These are phyloP conservation scores for Penicillium sp. DNA, from an alignment of 2,329 filamentous ascomycete species.

Conservation along the genomic window DNA sequence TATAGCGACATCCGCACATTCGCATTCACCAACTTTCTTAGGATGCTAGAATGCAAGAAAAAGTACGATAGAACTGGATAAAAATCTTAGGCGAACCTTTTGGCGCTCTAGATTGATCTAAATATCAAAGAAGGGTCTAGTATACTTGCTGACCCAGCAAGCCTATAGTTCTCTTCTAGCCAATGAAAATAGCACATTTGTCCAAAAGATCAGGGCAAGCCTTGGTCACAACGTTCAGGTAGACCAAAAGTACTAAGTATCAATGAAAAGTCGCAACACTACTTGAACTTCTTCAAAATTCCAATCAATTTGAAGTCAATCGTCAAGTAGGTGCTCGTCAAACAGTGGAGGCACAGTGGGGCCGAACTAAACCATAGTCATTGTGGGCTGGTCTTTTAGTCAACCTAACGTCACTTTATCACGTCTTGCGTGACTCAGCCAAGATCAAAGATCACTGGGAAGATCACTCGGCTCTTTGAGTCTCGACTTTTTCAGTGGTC, in stretches of 20 bases:
- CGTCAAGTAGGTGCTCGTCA: not conserved
- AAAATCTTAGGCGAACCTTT: not conserved
- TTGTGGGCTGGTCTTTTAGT: not conserved
- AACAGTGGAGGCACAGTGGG: conserved; percentile 9
- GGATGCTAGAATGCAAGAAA: not conserved
- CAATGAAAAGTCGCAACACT: not conserved
- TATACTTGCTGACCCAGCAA: not conserved
- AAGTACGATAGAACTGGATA: not conserved
- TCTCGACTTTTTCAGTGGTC: not conserved
- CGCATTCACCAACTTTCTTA: not conserved
- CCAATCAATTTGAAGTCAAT: not conserved
- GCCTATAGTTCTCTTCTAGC: not conserved
- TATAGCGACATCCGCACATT: not conserved
- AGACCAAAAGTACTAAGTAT: no score
- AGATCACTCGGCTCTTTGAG: not conserved
- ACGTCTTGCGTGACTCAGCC: conserved; percentile 36
- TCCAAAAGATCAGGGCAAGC: not conserved
- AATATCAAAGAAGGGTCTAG: not conserved
- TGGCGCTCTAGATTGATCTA: not conserved
- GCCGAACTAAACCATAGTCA: not conserved
- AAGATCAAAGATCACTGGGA: conserved; percentile 6
- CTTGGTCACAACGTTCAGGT: no score
- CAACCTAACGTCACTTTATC: conserved; percentile 33
- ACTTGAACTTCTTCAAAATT: not conserved
- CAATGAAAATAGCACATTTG: not conserved